Evolutionary conservation across 2,329 filamentous ascomycete genomes (phyloP).

Genomic region (Pseudogymnoascus verrucosus): DNA sequence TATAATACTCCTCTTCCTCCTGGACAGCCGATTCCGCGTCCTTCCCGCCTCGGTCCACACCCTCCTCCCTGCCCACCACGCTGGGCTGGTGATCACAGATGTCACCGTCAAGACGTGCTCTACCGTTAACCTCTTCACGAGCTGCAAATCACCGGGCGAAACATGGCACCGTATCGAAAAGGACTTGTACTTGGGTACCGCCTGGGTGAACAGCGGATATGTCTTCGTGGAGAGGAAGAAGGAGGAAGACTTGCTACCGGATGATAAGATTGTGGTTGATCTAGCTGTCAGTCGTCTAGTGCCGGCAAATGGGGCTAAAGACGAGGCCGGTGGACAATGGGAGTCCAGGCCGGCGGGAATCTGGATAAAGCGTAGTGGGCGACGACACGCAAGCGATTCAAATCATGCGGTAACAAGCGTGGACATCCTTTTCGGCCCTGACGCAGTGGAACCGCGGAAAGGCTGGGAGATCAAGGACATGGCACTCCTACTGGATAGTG

Average conservation of each 20-base stretch:
- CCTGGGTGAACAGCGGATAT: slow-evolving; percentile 59
- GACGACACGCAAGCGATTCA: slow-evolving; percentile 42
- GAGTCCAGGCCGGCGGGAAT: slow-evolving; percentile 59
- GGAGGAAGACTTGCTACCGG: slow-evolving; percentile 57
- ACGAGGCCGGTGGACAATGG: slow-evolving; percentile 50
- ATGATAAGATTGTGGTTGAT: slow-evolving; percentile 57
- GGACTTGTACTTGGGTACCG: slow-evolving; percentile 57
- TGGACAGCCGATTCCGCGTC: slow-evolving; percentile 62
- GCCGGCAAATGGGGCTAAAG: slow-evolving; percentile 45
- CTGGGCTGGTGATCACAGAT: slow-evolving; percentile 62
- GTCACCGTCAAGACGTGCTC: slow-evolving; percentile 59
- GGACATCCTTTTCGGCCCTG: slow-evolving; percentile 61
- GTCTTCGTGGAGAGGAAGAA: slow-evolving; percentile 62
- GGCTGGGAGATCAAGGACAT: slow-evolving; percentile 76
- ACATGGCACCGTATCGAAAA: slow-evolving; percentile 62
- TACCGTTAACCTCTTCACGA: slow-evolving; percentile 49
- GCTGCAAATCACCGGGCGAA: slow-evolving; percentile 50
- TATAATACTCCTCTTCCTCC: slow-evolving; percentile 52
- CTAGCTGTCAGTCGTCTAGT: slow-evolving; percentile 54
- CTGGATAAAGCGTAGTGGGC: slow-evolving; percentile 48
- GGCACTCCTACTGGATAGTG: slow-evolving; percentile 61
- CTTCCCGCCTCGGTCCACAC: slow-evolving; percentile 61
- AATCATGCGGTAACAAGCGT: slow-evolving; percentile 52
- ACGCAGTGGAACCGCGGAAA: slow-evolving; percentile 78
- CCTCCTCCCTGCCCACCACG: slow-evolving; percentile 59